Conservation (phyloP, 2,329 filamentous ascomycete species). For the Apiospora kogelbergensis region DNA sequence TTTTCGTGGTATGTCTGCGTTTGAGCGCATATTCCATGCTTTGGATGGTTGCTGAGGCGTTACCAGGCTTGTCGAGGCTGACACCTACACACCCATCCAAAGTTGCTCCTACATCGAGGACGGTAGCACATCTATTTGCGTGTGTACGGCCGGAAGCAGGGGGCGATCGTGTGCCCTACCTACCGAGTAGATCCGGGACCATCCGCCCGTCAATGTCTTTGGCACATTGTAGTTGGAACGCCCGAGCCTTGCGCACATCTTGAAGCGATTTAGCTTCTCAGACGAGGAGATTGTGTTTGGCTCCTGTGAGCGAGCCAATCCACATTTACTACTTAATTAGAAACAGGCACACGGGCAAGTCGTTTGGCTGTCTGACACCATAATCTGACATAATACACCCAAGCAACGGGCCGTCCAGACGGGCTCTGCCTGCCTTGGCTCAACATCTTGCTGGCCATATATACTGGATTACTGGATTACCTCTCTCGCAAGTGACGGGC, state of each 20-base stretch:
- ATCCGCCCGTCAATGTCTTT: neutral
- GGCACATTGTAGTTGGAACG: neutral
- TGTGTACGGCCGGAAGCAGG: neutral
- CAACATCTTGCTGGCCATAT: neutral
- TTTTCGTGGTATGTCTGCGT: neutral
- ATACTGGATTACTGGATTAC: neutral
- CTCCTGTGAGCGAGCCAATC: neutral
- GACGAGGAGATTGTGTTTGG: neutral
- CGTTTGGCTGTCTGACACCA: neutral
- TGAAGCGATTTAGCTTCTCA: neutral
- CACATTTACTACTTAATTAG: neutral
- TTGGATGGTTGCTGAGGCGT: neutral
- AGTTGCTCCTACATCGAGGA: neutral
- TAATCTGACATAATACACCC: neutral
- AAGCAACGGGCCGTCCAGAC: neutral
- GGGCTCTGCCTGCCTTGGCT: neutral
- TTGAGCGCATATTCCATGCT: neutral
- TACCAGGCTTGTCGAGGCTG: neutral
- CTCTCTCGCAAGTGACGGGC: neutral
- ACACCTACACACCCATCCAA: neutral
- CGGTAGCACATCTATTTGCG: neutral
- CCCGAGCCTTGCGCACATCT: neutral
- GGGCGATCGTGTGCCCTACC: neutral
- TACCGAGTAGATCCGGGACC: neutral
- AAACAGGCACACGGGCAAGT: neutral